These are phyloP conservation scores for Pichia sp. DNA, from an alignment of 1,139 yeast species.

Conservation along the genomic window DNA sequence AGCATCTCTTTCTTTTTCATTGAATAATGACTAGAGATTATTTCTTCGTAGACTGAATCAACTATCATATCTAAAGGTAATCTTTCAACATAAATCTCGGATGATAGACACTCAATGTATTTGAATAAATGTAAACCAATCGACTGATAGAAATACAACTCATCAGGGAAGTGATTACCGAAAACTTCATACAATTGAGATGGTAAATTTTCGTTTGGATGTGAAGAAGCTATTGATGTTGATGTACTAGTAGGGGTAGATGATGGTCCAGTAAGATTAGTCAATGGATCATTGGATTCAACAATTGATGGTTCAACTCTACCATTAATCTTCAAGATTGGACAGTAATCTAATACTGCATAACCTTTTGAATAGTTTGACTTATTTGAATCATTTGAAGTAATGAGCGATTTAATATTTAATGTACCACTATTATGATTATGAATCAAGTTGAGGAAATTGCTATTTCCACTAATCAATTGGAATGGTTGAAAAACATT, in stretches of 20 bases:
- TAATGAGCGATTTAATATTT: neutral
- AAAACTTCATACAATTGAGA: slow-evolving; percentile 76
- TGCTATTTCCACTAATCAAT: neutral
- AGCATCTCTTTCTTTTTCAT: slow-evolving; percentile 51
- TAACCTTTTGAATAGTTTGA: slow-evolving; percentile 42
- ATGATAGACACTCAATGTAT: slow-evolving; percentile 60
- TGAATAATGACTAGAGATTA: slow-evolving; percentile 43
- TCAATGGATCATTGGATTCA: slow-evolving; percentile 15
- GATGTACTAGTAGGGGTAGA: neutral
- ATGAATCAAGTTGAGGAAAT: neutral
- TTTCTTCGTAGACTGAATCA: slow-evolving; percentile 49
- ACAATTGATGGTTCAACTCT: slow-evolving; percentile 49
- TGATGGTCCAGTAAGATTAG: slow-evolving; percentile 4
- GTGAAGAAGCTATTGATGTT: slow-evolving; percentile 4
- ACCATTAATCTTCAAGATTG: slow-evolving; percentile 67
- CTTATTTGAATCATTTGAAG: neutral
- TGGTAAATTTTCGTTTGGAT: slow-evolving; percentile 39
- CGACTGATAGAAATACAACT: slow-evolving; percentile 73
- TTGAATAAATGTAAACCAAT: slow-evolving; percentile 67
- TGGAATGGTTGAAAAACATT: slow-evolving; percentile 61
- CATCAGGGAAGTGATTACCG: slow-evolving; percentile 84
- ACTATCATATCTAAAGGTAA: slow-evolving; percentile 65
- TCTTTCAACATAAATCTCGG: slow-evolving; percentile 57
- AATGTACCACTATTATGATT: neutral
- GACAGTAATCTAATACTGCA: slow-evolving; percentile 51